Percentiles rank a stretch among this genome's conserved stretches.
These are phyloP conservation scores for Euclidium syriacum DNA, from an alignment of 345 rosid species.

Conservation along the genomic window DNA sequence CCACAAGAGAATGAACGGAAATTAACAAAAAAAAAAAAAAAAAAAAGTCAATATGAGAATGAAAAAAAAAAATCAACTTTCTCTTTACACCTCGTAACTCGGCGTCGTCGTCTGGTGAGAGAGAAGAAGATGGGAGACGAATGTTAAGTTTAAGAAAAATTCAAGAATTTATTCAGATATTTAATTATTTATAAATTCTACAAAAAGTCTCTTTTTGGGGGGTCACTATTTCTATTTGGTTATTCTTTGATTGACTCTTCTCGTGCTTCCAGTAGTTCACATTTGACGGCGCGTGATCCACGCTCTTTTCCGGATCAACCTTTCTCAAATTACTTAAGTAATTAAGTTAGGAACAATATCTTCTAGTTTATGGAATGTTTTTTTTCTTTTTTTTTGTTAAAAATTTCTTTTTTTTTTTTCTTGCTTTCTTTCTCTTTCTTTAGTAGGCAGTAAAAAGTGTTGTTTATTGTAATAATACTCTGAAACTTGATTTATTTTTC, in stretches of 20 bases:
- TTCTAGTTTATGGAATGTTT: background rate
- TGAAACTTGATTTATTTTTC: no score
- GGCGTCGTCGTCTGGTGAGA: conserved; percentile 10
- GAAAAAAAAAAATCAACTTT: background rate
- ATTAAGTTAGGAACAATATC: conserved; percentile 17
- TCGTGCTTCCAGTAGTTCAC: background rate
- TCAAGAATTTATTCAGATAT: background rate
- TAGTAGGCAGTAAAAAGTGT: no score
- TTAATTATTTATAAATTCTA: conserved; percentile 22
- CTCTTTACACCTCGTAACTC: background rate
- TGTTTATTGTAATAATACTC: no score
- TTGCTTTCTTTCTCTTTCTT: background rate
- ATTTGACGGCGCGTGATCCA: background rate
- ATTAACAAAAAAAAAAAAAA: background rate
- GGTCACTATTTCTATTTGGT: conserved; percentile 9
- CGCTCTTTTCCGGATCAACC: background rate
- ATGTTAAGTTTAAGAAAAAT: conserved; percentile 1
- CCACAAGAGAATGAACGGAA: no score
- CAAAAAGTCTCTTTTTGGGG: background rate
- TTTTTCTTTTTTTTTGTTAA: background rate
- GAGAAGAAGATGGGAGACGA: conserved; percentile 8
- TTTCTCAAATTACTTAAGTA: background rate
- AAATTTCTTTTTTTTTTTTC: background rate
- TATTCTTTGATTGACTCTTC: background rate
- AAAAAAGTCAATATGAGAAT: background rate